Base-by-base conservation (phyloP, 2,329 filamentous ascomycete species). In the Orbilia oligospora region DNA sequence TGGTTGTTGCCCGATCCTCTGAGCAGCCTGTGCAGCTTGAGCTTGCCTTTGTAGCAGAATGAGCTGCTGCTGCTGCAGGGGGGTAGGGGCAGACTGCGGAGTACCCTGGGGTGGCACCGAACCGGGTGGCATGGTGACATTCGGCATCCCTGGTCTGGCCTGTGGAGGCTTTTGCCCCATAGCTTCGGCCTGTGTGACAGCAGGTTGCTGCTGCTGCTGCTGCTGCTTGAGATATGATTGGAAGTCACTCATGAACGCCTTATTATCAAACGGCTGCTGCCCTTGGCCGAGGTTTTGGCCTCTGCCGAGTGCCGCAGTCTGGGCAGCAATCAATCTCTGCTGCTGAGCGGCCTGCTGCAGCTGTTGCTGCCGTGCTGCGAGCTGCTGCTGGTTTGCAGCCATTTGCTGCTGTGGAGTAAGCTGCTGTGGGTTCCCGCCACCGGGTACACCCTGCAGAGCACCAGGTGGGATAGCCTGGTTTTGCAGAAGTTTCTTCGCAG, bases 191-290 rank as follows among this genome's bases (percentile, higher is more conserved):
- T 66, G 51, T 2, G 22, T 55, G 38, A 49, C 58, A 2, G 48
- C 55, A 20, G 41, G 55, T 27, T 51, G 71, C 63, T 22, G 51
- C 71, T 20, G 71, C 63, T 33, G 63, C 63, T 33, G 71, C 36
- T 71, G 65, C 66, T 70, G 66, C 36, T 70, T 71, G 5, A 77
- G 58, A 20, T 64, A 77, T 6, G 58, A 61, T 44, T 77, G 72
- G 24, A 77, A 55, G 14, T 77, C 72, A 36, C 64, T 71, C 66
- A 77, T 71, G 51, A 77, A 77, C 12, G 65, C 24, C 16, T 71
- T 77, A 8, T 36, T 36, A 53, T 77, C 72, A 48, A 77, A 77
- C 24, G 63, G 22, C 44, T 61, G 72, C 30, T 53, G 66, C 18
- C 12, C 53, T 51, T 71, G 66, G 18, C 49, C 58, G 61, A 67